A percentile compares a stretch with the other conserved stretches of the same genome.
phyloP scores from a whole-genome alignment of 2,329 filamentous ascomycete species.

The Dichotomopilus funicola region DNA sequence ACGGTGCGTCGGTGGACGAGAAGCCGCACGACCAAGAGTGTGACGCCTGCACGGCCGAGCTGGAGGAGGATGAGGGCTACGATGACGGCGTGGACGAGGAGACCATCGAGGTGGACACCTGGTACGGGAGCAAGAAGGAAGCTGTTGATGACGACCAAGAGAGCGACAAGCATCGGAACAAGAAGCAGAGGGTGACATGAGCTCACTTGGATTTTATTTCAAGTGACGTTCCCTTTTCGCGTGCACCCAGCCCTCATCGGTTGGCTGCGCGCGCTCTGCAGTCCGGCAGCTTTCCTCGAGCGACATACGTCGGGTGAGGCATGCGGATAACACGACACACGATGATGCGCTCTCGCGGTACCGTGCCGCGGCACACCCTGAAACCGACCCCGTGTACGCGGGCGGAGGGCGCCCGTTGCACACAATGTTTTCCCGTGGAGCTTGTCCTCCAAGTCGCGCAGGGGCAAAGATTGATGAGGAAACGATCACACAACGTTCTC shows the following conservation, averaged over 20 bases:
- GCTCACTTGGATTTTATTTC: not conserved
- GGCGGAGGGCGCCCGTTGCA: no score
- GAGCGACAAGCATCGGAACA: slow-evolving; percentile 18
- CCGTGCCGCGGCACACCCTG: no score
- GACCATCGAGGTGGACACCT: slow-evolving; percentile 6
- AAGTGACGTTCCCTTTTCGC: not conserved
- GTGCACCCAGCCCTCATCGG: not conserved
- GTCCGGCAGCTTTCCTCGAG: no score
- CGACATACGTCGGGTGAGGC: no score
- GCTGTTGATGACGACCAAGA: slow-evolving; percentile 17
- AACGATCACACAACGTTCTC: no score
- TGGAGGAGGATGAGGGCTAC: slow-evolving; percentile 36
- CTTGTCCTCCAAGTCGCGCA: no score
- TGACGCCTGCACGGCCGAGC: slow-evolving; percentile 36
- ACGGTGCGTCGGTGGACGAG: slow-evolving; percentile 36
- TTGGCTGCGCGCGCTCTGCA: not conserved
- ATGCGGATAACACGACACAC: no score
- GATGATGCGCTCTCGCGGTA: no score
- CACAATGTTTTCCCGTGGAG: no score
- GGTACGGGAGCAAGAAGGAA: slow-evolving; percentile 8
- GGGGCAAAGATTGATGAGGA: no score
- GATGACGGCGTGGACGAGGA: slow-evolving; percentile 33
- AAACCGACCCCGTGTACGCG: no score
- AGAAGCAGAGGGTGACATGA: slow-evolving; percentile 22
- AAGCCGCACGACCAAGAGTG: slow-evolving; percentile 45